Percentiles rank a stretch among this genome's conserved stretches.
Evolutionary conservation across 805 yeast species (phyloP).

Genomic region (Saccharomycopsis malanga): DNA sequence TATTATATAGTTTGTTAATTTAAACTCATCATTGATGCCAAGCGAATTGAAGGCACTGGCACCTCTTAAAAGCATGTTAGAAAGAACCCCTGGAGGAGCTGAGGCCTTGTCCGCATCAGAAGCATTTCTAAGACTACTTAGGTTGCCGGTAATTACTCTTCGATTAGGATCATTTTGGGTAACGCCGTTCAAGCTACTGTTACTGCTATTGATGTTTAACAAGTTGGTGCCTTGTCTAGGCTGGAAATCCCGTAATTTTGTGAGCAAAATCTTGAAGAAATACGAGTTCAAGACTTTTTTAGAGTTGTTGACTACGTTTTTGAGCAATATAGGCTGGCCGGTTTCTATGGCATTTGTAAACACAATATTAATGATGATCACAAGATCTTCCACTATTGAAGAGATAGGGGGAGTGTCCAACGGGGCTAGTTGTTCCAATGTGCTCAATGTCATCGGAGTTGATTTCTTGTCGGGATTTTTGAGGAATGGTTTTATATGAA

Average conservation of each 20-base stretch:
- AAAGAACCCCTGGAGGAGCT: constrained; percentile 6
- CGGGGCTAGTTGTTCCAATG: constrained; percentile 22
- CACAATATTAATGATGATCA: constrained; percentile 63
- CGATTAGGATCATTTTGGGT: not conserved
- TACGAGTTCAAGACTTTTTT: constrained; percentile 57
- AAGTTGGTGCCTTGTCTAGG: constrained; percentile 34
- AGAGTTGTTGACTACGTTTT: constrained; percentile 47
- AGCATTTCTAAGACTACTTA: constrained; percentile 7
- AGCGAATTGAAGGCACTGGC: constrained; percentile 36
- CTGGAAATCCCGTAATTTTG: constrained; percentile 38
- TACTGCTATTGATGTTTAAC: constrained; percentile 8
- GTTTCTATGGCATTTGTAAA: constrained; percentile 62
- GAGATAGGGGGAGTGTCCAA: constrained; percentile 64
- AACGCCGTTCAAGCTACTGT: constrained; percentile 12
- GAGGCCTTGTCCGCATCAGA: constrained; percentile 1
- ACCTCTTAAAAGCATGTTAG: constrained; percentile 35
- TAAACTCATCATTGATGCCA: constrained; percentile 37
- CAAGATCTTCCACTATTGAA: constrained; percentile 80
- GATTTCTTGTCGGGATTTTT: constrained; percentile 1
- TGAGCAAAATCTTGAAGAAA: constrained; percentile 48
- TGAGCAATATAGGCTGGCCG: constrained; percentile 53
- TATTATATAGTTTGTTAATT: constrained; percentile 53
- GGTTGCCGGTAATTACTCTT: constrained; percentile 17
- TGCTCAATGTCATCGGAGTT: not conserved
- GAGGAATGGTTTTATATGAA: constrained; percentile 26